A percentile compares a stretch with the other conserved stretches of the same genome.
Evolutionary conservation across 1,139 yeast genomes (phyloP).

Genomic region (Kurtzmaniella quercitrusa): DNA sequence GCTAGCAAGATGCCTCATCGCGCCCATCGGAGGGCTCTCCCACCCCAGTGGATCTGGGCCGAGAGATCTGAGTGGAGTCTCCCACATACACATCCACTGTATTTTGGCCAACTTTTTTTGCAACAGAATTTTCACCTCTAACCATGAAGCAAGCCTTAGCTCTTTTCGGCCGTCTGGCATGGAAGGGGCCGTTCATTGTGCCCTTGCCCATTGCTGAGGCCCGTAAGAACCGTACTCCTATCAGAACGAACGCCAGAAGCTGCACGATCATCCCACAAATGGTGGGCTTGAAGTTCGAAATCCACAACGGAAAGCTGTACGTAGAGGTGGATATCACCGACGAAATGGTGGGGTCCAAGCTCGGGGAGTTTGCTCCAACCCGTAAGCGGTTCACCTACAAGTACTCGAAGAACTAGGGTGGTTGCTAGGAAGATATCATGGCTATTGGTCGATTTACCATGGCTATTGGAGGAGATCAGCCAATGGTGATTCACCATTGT

Average conservation of each 20-base stretch:
- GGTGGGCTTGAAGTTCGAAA: slow-evolving; percentile 89
- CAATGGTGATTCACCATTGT: too few species aligned
- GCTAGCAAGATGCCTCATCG: neutral
- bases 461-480: too few species aligned
- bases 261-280: slow-evolving; percentile 94
- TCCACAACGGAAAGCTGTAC: slow-evolving; percentile 93
- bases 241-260: slow-evolving; percentile 89
- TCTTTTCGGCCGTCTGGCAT: slow-evolving; percentile 65
- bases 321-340: slow-evolving; percentile 85
- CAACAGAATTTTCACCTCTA: neutral
- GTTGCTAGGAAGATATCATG: neutral
- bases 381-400: slow-evolving; percentile 83
- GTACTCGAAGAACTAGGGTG: slow-evolving; percentile 52
- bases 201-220: slow-evolving; percentile 91
- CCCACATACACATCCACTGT: neutral
- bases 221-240: slow-evolving; percentile 71
- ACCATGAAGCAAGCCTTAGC: slow-evolving; percentile 56
- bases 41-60: too few species aligned
- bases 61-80: too few species aligned
- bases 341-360: slow-evolving; percentile 95
- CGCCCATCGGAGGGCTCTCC: neutral
- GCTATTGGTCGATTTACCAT: too few species aligned
- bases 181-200: slow-evolving; percentile 95
- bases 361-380: slow-evolving; percentile 95
- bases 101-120: neutral